Evolutionary conservation across 805 yeast species (phyloP).

Genomic region (Candida awuae): DNA sequence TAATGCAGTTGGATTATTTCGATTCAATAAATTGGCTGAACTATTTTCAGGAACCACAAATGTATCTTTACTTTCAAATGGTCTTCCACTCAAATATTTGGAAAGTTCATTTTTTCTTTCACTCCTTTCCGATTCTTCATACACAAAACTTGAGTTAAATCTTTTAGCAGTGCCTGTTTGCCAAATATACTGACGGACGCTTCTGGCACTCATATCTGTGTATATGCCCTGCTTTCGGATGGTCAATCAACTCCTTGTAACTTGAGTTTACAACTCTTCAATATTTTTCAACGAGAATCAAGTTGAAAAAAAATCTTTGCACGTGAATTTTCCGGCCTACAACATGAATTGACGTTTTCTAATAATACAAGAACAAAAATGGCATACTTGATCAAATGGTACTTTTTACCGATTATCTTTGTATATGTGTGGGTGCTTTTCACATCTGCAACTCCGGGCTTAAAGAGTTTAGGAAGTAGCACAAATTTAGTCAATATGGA

Average conservation of each 20-base stretch:
- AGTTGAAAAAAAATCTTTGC: too few species aligned
- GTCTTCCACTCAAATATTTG: conserved; percentile 3
- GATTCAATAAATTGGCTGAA: too few species aligned
- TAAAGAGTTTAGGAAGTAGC: neutral
- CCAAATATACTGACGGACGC: neutral
- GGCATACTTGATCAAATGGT: neutral
- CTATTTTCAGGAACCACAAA: neutral
- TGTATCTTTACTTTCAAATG: conserved; percentile 3
- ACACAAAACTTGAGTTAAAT: neutral
- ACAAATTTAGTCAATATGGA: conserved; percentile 10
- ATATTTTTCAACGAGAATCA: too few species aligned
- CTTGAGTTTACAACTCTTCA: too few species aligned
- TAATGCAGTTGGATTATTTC: conserved; percentile 2
- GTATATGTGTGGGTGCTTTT: conserved; percentile 8
- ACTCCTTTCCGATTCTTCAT: neutral
- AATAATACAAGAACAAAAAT: too few species aligned
- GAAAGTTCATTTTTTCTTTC: neutral
- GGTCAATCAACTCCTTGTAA: neutral
- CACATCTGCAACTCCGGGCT: conserved; percentile 9
- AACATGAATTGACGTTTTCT: too few species aligned
- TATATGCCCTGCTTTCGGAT: neutral
- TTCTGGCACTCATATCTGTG: neutral
- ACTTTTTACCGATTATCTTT: neutral
- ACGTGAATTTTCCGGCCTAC: too few species aligned
- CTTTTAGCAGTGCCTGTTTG: neutral